A percentile compares a stretch with the other conserved stretches of the same genome.
Conservation (phyloP, 495 filamentous ascomycete species). For the Platismatia glauca region DNA sequence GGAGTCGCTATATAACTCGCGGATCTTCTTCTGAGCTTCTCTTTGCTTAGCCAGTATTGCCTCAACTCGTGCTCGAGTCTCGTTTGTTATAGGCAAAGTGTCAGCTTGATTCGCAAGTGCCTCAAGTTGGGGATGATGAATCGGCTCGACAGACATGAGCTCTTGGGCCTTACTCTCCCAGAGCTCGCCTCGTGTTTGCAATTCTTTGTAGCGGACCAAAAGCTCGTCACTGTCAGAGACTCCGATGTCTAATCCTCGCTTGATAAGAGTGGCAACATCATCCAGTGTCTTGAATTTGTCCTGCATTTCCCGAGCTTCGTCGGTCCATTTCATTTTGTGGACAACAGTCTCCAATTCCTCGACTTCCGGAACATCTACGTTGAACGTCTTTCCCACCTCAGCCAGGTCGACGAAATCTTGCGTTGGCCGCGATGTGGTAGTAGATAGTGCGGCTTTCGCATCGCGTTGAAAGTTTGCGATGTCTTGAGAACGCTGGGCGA, state of each 20-base stretch:
- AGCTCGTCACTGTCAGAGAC: constrained; percentile 72
- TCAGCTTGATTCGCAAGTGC: constrained; percentile 73
- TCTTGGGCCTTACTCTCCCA: constrained; percentile 96
- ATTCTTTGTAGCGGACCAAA: constrained; percentile 63
- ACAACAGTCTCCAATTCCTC: constrained; percentile 72
- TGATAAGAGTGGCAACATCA: constrained; percentile 70
- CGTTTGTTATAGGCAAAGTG: constrained; percentile 67
- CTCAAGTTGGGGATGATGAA: constrained; percentile 91
- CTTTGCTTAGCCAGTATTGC: constrained; percentile 93
- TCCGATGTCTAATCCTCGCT: constrained; percentile 62
- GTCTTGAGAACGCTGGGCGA: constrained; percentile 78
- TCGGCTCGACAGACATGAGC: constrained; percentile 76
- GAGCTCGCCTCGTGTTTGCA: constrained; percentile 62
- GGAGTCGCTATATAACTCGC: constrained; percentile 67
- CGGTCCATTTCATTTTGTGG: constrained; percentile 82
- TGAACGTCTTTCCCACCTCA: constrained; percentile 78
- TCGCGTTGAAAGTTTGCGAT: constrained; percentile 81
- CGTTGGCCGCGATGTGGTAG: constrained; percentile 49
- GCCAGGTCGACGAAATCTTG: constrained; percentile 81
- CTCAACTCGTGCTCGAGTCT: constrained; percentile 77
- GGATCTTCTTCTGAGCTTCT: constrained; percentile 81
- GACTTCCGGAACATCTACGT: constrained; percentile 90
- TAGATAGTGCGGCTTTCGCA: constrained; percentile 58
- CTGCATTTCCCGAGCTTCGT: constrained; percentile 59
- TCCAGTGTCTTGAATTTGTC: constrained; percentile 53